Base-by-base conservation (phyloP, 305 asterid genomes). In the Fraxinus nigra region DNA sequence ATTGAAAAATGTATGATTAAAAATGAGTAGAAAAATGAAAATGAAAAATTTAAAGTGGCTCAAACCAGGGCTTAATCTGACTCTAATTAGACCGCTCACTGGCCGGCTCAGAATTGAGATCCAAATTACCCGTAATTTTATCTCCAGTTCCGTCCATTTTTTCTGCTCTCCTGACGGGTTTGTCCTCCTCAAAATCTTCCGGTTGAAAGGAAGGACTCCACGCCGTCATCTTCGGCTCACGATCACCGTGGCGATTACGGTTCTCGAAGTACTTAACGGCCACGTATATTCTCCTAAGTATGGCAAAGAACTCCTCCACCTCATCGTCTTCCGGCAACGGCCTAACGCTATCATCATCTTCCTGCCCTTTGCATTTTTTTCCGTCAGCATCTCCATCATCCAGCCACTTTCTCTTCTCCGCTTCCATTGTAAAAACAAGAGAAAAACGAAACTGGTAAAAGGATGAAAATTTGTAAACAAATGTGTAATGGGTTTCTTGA, bases 261-360 rank as follows among this genome's bases (percentile, higher is more conserved):
- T 32, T 82, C 84, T 80, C 33, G 51, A 38, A 88, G 72, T 86
- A 87, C 85, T 83, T 79, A 20, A 88, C 46, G 7, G 89, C 91
- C 24, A 83, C 85, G 3, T 82, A 83, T 76, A 87, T 81, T 80
- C 91, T 83, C 84, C 81, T 85, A 61, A 88, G 78, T 8, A 87
- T 88, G 20, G 90, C 87, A 72, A 86, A 88, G 77, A 88, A 87
- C 34, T 87, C 91, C n/a, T 88, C 91, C 79, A 88, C 91, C 85
- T 88, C 90, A 48, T 83, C 84, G 20, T 88, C 89, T 24, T 46
- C 59, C 80, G 87, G 89, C 83, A 11, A 77, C 78, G 38, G 70
- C 81, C 28, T 75, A 43, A 8, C 85, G 59, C 16, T 83, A 22
- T 70, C 77, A 0, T 32, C 80, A 56, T 56, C 80, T 22, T 43